Evolutionary conservation across 257 asterid genomes (phyloP).

Genomic region (Fraxinus pennsylvanica): DNA sequence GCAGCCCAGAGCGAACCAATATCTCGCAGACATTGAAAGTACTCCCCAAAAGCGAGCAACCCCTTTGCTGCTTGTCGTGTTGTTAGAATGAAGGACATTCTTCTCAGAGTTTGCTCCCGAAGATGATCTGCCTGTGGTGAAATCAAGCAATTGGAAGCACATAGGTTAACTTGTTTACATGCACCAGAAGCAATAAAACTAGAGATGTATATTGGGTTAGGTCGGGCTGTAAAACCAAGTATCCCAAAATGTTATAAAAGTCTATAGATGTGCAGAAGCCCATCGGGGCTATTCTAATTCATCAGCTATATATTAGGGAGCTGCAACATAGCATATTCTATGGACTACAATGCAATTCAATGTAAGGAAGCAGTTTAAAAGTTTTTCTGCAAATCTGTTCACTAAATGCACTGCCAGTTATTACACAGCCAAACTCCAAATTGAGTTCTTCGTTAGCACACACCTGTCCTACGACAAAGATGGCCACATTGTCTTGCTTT

Average conservation of each 20-base stretch:
- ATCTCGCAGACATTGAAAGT: conserved; percentile 76
- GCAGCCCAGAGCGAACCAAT: conserved; percentile 82
- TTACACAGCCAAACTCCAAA: background rate
- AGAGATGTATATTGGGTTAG: background rate
- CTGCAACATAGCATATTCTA: too few relatives aligned
- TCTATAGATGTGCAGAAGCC: background rate
- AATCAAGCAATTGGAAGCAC: background rate
- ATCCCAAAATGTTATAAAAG: background rate
- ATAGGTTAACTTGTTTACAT: background rate
- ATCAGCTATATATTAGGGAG: background rate
- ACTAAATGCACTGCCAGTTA: background rate
- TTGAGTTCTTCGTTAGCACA: background rate
- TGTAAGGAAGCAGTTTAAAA: too few relatives aligned
- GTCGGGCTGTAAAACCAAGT: background rate
- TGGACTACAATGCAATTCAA: too few relatives aligned
- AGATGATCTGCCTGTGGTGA: conserved; percentile 82
- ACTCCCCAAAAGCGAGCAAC: conserved; percentile 81
- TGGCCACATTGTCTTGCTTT: background rate
- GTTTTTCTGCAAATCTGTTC: background rate
- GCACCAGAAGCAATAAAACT: background rate
- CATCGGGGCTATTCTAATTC: background rate
- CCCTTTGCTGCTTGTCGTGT: conserved; percentile 84
- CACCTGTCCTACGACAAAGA: background rate
- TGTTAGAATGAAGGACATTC: conserved; percentile 71
- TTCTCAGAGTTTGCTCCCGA: conserved; percentile 81